phyloP scores from a whole-genome alignment of 352 stramenopile genomes.

The Phytophthora ramorum region DNA sequence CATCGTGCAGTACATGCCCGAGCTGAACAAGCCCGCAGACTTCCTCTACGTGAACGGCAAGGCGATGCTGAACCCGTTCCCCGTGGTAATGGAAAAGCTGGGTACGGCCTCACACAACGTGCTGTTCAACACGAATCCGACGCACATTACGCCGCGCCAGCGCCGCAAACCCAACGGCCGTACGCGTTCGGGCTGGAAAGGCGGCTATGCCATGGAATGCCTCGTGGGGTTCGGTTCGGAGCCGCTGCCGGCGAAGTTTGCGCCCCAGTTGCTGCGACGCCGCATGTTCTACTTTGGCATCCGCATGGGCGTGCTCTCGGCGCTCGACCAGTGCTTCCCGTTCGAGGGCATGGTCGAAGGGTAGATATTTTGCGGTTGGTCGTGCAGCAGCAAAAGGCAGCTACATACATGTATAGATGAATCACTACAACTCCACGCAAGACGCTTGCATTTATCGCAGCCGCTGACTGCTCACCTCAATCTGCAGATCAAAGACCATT shows the following conservation, averaged over 20 bases:
- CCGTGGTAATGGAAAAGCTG: conserved; percentile 40
- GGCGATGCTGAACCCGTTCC: conserved; percentile 57
- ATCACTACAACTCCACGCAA: not conserved
- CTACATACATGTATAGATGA: not conserved
- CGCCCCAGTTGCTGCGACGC: conserved; percentile 36
- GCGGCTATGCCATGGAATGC: conserved; percentile 43
- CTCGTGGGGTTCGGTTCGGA: conserved; percentile 47
- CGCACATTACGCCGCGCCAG: conserved; percentile 59
- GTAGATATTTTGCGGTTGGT: not conserved
- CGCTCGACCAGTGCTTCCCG: conserved; percentile 40
- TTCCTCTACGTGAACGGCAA: conserved; percentile 71
- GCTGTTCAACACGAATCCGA: conserved; percentile 52
- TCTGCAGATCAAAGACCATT: conserved; percentile 16
- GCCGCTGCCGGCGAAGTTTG: conserved; percentile 40
- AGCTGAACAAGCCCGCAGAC: conserved; percentile 30
- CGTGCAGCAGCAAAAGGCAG: not conserved
- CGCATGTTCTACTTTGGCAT: conserved; percentile 50
- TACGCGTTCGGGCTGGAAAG: conserved; percentile 21
- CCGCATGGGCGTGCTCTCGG: conserved; percentile 33
- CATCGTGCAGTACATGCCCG: conserved; percentile 67
- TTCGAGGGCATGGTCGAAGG: conserved; percentile 29
- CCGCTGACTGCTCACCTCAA: conserved; percentile 17
- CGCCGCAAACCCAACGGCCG: conserved; percentile 26
- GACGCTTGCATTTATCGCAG: too few relatives aligned
- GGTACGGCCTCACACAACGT: conserved; percentile 34